These are phyloP conservation scores for Sextonia rubra DNA, from an alignment of 164 flowering plant species.

Conservation along the genomic window DNA sequence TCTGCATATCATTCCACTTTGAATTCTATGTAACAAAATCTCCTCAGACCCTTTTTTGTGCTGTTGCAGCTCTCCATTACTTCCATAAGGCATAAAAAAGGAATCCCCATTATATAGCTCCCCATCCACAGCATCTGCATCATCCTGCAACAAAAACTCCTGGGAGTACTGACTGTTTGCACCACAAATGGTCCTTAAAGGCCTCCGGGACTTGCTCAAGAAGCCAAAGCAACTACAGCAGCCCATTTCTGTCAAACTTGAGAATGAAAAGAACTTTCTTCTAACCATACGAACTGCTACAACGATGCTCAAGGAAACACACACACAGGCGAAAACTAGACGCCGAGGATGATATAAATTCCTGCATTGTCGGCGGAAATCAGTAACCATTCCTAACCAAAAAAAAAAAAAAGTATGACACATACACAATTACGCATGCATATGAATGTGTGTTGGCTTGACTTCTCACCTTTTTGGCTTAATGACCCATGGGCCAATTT, in stretches of 20 bases:
- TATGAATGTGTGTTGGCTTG: not conserved
- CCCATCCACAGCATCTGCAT: slow-evolving; percentile 11
- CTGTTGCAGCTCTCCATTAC: slow-evolving; percentile 4
- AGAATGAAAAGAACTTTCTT: slow-evolving; percentile 27
- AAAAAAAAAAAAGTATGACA: not conserved
- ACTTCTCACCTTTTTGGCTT: no score
- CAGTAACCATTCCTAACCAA: not conserved
- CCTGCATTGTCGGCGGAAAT: not conserved
- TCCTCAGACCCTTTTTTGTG: slow-evolving; percentile 62
- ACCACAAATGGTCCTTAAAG: slow-evolving; percentile 10
- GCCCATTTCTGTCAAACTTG: slow-evolving; percentile 19
- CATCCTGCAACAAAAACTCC: slow-evolving; percentile 31
- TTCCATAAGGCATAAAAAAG: slow-evolving; percentile 14
- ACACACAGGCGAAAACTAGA: not conserved
- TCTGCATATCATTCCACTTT: slow-evolving; percentile 74
- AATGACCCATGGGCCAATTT: no score
- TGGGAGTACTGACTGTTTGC: slow-evolving; percentile 14
- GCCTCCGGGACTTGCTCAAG: slow-evolving; percentile 11
- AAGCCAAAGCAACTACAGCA: slow-evolving; percentile 21
- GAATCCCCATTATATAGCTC: slow-evolving; percentile 8
- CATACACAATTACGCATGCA: not conserved
- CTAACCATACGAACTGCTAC: slow-evolving; percentile 18
- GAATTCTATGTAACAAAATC: slow-evolving; percentile 47
- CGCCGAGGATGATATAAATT: not conserved
- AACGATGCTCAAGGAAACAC: not conserved